Percentiles rank a stretch among this genome's conserved stretches.
Conservation (phyloP, 768 basidiomycete species). For the Lyophyllum shimeji region DNA sequence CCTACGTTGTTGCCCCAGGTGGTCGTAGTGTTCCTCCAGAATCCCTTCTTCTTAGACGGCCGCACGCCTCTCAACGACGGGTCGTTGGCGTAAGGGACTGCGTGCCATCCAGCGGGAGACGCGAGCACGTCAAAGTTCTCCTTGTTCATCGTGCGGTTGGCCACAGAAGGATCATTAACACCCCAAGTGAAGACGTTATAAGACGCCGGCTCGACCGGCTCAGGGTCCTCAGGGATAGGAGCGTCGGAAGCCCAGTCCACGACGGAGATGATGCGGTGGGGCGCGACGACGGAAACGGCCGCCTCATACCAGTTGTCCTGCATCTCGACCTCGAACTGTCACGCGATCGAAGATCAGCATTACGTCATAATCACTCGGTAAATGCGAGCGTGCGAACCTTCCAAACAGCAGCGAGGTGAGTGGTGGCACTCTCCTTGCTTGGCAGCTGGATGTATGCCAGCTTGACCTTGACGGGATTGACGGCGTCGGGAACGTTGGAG, state of each 20-base stretch:
- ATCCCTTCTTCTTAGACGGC: conserved; percentile 24
- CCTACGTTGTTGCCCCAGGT: conserved; percentile 86
- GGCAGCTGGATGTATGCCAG: conserved; percentile 85
- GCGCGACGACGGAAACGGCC: conserved; percentile 69
- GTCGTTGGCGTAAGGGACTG: conserved; percentile 70
- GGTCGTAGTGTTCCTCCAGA: conserved; percentile 68
- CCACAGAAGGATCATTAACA: conserved; percentile 79
- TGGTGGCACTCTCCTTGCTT: conserved; percentile 50
- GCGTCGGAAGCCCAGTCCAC: conserved; percentile 95
- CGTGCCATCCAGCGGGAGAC: conserved; percentile 91
- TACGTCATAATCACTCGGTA: neutral
- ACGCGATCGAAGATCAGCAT: neutral
- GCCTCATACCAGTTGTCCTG: conserved; percentile 96
- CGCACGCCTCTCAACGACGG: conserved; percentile 42
- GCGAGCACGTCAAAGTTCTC: conserved; percentile 78
- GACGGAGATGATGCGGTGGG: conserved; percentile 81
- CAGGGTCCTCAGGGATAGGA: conserved; percentile 32
- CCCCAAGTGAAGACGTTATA: conserved; percentile 84
- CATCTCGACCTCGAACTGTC: conserved; percentile 89
- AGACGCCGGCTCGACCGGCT: conserved; percentile 33
- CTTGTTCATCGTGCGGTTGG: conserved; percentile 53
- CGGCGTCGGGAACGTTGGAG: conserved; percentile 69
- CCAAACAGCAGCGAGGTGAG: conserved; percentile 78
- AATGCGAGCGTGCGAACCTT: conserved; percentile 43
- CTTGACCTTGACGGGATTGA: conserved; percentile 78